phyloP scores from a whole-genome alignment of 2,329 filamentous ascomycete species.

The Aspergillus candidus region DNA sequence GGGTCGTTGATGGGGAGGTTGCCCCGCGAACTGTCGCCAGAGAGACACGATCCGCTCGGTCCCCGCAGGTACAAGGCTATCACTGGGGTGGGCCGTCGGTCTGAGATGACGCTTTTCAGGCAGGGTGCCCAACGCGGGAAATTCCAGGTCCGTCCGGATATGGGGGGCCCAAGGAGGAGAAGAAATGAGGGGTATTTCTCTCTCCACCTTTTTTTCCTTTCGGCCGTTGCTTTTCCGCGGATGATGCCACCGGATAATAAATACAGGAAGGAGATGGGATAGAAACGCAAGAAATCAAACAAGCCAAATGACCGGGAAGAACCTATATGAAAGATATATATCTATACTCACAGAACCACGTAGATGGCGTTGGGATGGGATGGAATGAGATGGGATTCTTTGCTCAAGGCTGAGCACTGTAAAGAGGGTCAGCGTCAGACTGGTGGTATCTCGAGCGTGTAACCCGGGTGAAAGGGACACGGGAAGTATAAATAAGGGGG shows the following conservation, averaged over 20 bases:
- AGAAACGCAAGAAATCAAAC: constrained; percentile 2
- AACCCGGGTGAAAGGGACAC: no score
- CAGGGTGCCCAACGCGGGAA: not conserved
- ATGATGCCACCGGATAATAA: not conserved
- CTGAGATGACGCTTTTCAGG: not conserved
- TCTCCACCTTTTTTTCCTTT: no score
- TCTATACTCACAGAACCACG: no score
- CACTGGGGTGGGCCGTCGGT: no score
- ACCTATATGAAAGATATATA: no score
- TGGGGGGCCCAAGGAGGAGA: not conserved
- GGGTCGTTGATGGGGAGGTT: not conserved
- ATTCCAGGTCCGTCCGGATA: not conserved
- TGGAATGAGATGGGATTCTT: no score
- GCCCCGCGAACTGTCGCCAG: constrained; percentile 1
- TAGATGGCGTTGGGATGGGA: no score
- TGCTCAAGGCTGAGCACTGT: no score
- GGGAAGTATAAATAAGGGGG: no score
- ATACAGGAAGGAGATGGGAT: constrained; percentile 6
- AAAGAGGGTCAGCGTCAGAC: no score
- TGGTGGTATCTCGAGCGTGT: no score
- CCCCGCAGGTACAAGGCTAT: not conserved
- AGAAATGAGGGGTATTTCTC: constrained; percentile 1
- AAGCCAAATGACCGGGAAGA: no score
- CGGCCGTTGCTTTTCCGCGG: not conserved
- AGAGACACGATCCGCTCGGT: constrained; percentile 4